Conservation (phyloP, 805 yeast species). For the Candida pseudofarinosa region DNA sequence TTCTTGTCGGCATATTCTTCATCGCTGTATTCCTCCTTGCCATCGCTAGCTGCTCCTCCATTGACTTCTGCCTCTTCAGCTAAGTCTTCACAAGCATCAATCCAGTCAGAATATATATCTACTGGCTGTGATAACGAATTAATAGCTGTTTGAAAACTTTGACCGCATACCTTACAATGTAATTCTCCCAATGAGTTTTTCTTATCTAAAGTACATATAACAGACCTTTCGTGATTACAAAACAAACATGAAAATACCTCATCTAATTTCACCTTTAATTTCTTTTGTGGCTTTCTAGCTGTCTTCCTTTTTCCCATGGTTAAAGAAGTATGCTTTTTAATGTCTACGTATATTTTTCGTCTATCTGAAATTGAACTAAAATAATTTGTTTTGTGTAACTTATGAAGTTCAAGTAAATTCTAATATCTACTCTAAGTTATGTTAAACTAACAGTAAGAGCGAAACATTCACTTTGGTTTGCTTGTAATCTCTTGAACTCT, state of each 20-base stretch:
- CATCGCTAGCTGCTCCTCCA: slow-evolving; percentile 17
- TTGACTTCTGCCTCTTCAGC: slow-evolving; percentile 56
- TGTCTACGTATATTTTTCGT: neutral
- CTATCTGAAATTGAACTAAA: neutral
- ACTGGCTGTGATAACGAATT: slow-evolving; percentile 84
- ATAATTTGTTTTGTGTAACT: neutral
- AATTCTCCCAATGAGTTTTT: slow-evolving; percentile 78
- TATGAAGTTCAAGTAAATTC: neutral
- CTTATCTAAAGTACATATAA: slow-evolving; percentile 83
- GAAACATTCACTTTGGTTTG: neutral
- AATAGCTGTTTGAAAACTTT: slow-evolving; percentile 83
- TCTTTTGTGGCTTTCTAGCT: slow-evolving; percentile 75
- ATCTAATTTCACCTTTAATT: slow-evolving; percentile 72
- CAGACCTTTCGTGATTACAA: slow-evolving; percentile 93
- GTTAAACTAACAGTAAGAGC: no score
- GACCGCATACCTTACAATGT: slow-evolving; percentile 92
- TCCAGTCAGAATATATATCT: slow-evolving; percentile 96
- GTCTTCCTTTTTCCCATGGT: slow-evolving; percentile 80
- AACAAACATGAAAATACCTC: slow-evolving; percentile 85
- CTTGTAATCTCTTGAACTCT: slow-evolving; percentile 25
- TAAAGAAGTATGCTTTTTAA: slow-evolving; percentile 4
- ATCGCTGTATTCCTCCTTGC: slow-evolving; percentile 30
- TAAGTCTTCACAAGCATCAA: slow-evolving; percentile 89
- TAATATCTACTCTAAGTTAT: no score
- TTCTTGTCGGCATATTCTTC: slow-evolving; percentile 24